A percentile compares a stretch with the other conserved stretches of the same genome.
These are phyloP conservation scores for Sporodiniella umbellata DNA, from an alignment of 371 early-diverging fungal species.

Conservation along the genomic window DNA sequence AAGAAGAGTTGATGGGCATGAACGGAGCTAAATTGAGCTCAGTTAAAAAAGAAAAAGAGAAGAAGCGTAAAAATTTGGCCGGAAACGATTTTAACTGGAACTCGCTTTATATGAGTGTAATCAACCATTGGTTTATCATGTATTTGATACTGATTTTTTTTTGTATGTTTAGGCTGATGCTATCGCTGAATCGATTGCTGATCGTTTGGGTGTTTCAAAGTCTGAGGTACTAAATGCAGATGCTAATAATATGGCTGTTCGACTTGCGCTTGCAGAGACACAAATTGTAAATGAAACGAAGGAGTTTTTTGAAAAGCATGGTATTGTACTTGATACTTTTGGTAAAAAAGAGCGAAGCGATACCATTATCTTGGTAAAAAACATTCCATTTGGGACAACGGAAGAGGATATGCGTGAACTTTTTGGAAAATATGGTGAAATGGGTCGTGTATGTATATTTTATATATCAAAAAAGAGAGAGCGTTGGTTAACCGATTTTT, in stretches of 20 bases:
- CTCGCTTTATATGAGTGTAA: slow-evolving; percentile 90
- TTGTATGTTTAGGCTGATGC: slow-evolving; percentile 70
- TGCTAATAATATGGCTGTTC: slow-evolving; percentile 87
- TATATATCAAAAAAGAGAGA: no score
- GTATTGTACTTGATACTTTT: slow-evolving; percentile 78
- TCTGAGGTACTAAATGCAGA: slow-evolving; percentile 83
- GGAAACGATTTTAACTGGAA: slow-evolving; percentile 93
- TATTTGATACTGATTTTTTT: no score
- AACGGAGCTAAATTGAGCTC: slow-evolving; percentile 58
- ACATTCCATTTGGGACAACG: slow-evolving; percentile 80
- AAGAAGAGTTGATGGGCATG: slow-evolving; percentile 56
- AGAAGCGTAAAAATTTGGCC: slow-evolving; percentile 72
- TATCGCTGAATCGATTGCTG: slow-evolving; percentile 90
- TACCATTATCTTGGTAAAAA: slow-evolving; percentile 92
- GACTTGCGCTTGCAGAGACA: slow-evolving; percentile 95
- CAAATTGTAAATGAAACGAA: slow-evolving; percentile 93
- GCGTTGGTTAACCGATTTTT: neutral
- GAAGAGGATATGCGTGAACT: slow-evolving; percentile 77
- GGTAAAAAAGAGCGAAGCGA: slow-evolving; percentile 76
- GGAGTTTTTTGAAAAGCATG: slow-evolving; percentile 82
- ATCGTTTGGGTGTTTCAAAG: slow-evolving; percentile 84
- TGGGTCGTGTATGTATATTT: slow-evolving; percentile 73
- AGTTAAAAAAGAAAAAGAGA: slow-evolving; percentile 80
- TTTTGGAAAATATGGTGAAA: slow-evolving; percentile 82
- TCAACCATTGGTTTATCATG: slow-evolving; percentile 12